Conservation (phyloP, 140 eudicot genomes). For the Stevia rebaudiana region DNA sequence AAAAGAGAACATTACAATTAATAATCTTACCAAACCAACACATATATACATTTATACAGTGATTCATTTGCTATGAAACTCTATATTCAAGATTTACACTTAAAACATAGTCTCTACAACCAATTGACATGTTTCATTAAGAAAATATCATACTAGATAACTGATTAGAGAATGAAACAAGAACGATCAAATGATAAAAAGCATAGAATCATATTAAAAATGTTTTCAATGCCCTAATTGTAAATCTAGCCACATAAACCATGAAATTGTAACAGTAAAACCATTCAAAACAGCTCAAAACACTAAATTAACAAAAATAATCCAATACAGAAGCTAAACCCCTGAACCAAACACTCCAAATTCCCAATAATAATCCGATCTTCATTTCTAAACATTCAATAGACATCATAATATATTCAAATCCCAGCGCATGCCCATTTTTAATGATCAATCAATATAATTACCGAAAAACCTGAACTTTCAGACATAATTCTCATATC, state of each 20-base stretch:
- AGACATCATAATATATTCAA: neutral
- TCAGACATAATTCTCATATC: neutral
- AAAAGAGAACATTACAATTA: neutral
- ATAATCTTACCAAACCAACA: constrained; percentile 1
- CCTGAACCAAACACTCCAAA: neutral
- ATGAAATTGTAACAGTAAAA: neutral
- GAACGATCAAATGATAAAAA: neutral
- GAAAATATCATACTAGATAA: neutral
- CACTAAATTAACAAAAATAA: constrained; percentile 5
- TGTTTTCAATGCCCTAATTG: neutral
- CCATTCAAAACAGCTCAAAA: constrained; percentile 8
- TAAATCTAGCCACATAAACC: constrained; percentile 10
- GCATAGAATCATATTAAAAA: neutral
- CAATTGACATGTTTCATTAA: neutral
- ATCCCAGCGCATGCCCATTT: constrained; percentile 20
- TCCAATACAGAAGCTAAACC: neutral
- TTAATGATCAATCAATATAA: constrained; percentile 3
- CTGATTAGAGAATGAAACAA: neutral
- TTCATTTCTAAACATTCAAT: neutral
- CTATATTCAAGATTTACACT: neutral
- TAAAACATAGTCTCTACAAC: neutral
- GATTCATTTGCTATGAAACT: neutral
- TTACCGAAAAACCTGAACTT: constrained; percentile 5
- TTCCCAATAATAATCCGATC: neutral
- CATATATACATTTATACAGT: neutral